Evolutionary conservation across 495 filamentous ascomycete genomes (phyloP), one percentile per base, ranked within the genome.

Genomic region (Penicillium parvum): DNA sequence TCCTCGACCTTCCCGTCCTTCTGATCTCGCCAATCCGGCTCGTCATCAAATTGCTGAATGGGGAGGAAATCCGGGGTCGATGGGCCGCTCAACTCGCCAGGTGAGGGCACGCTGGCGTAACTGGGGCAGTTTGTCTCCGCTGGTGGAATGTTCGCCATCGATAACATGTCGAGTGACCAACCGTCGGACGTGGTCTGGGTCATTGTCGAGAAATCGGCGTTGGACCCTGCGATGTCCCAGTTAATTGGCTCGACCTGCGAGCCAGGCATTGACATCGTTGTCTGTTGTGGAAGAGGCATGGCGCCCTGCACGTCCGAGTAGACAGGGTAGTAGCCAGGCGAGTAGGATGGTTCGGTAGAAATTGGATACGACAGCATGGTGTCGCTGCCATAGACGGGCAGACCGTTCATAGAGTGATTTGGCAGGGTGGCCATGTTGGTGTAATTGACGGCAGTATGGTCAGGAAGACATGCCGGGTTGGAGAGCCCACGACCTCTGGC

Each of bases 31-130:
- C 45, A 23, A 7, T 32, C 32, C 8, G 49, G 28, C 1, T 53
- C 32, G 11, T 58, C 43, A 7, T 73, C 66, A 21, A 67, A 63
- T 45, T 76, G 65, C 40, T 73, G 63, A 16, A 68, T 59, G n/a
- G 69, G 70, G 16, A 75, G 61, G 47, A 80, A 78, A 45, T 84
- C 75, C 0, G 82, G 80, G 0, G 81, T 84, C 0, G 82, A 75
- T 9, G 83, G 82, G 3, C 74, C 73, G 21, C 61, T 63, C 9
- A 64, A 23, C 30, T 57, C 63, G 15, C 65, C 68, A 0, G 66
- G 61, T 1, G 69, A 73, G 16, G 66, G 63, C 8, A 64, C 62
- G 33, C 61, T 72, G 40, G 57, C 65, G 27, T 73, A 67, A 41
- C 57, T 57, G 35, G 65, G 64, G 9, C 53, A 66, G 2, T 55